Conservation (phyloP, 345 rosid genomes). For the Populus alba region DNA sequence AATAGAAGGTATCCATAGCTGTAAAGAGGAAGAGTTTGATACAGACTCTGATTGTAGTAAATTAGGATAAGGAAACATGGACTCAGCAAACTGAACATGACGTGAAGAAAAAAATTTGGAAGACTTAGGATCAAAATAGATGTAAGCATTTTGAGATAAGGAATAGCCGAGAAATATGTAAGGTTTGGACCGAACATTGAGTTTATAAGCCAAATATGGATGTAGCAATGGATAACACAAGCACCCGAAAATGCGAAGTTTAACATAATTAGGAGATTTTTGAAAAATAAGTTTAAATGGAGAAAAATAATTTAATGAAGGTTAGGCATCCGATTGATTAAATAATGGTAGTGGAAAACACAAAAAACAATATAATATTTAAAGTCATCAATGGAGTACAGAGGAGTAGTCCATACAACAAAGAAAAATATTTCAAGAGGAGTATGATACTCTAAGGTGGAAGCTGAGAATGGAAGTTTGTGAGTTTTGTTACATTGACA, state of each 20-base stretch:
- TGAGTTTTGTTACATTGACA: too few relatives aligned
- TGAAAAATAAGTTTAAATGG: accelerated
- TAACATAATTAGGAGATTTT: background rate
- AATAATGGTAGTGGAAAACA: background rate
- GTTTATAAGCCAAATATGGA: background rate
- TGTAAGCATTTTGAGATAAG: background rate
- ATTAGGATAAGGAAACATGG: background rate
- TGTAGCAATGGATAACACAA: background rate
- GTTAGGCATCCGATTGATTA: background rate
- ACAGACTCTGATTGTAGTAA: too few relatives aligned
- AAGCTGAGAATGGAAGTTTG: too few relatives aligned
- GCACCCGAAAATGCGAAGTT: background rate
- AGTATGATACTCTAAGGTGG: too few relatives aligned
- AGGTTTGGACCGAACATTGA: background rate
- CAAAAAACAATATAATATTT: too few relatives aligned
- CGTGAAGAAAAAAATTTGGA: background rate
- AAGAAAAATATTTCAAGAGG: too few relatives aligned
- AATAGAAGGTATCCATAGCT: background rate
- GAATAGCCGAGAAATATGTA: background rate
- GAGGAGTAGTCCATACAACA: too few relatives aligned
- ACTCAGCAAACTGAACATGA: background rate
- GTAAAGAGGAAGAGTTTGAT: background rate
- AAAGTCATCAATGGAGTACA: too few relatives aligned
- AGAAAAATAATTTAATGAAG: too few relatives aligned
- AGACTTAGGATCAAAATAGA: background rate